A percentile compares a stretch with the other conserved stretches of the same genome.
These are phyloP conservation scores for Prunus fruticosa DNA, from an alignment of 306 rosid genomes.

Conservation along the genomic window DNA sequence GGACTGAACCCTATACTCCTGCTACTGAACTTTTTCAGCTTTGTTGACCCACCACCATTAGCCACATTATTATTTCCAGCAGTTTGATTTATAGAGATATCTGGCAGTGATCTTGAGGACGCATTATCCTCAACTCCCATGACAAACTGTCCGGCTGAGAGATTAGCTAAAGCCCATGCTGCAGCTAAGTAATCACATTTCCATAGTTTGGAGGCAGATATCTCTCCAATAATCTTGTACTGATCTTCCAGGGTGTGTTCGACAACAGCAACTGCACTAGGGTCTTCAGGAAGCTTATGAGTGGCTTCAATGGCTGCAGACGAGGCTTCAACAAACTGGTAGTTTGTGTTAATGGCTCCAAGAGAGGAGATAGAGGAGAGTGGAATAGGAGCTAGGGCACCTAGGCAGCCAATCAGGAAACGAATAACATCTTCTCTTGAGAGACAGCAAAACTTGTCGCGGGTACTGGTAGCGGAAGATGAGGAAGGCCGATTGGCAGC, in stretches of 20 bases:
- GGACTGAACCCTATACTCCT: slow-evolving; percentile 78
- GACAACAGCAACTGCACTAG: slow-evolving; percentile 73
- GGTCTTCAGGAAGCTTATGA: slow-evolving; percentile 63
- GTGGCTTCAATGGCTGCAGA: slow-evolving; percentile 63
- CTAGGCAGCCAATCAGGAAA: slow-evolving; percentile 91
- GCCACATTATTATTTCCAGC: slow-evolving; percentile 30
- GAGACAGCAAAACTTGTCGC: slow-evolving; percentile 77
- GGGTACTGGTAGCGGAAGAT: slow-evolving; percentile 36
- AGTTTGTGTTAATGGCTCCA: slow-evolving; percentile 74
- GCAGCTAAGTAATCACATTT: slow-evolving; percentile 85
- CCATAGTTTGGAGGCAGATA: slow-evolving; percentile 90
- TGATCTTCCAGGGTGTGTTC: slow-evolving; percentile 48
- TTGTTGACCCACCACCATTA: slow-evolving; percentile 45
- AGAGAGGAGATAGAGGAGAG: slow-evolving; percentile 79
- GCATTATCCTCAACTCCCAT: slow-evolving; percentile 96
- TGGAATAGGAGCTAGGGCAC: slow-evolving; percentile 94
- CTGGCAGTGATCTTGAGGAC: slow-evolving; percentile 40
- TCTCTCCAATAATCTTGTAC: slow-evolving; percentile 83
- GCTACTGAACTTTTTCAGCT: slow-evolving; percentile 69
- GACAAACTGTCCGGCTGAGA: slow-evolving; percentile 90
- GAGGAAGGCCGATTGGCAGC: slow-evolving; percentile 48
- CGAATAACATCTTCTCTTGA: slow-evolving; percentile 98
- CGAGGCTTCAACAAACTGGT: slow-evolving; percentile 60
- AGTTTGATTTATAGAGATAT: slow-evolving; percentile 31
- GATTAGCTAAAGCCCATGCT: slow-evolving; percentile 92